Evolutionary conservation across 768 basidiomycete species (phyloP).

Genomic region (Podaxis sp.): DNA sequence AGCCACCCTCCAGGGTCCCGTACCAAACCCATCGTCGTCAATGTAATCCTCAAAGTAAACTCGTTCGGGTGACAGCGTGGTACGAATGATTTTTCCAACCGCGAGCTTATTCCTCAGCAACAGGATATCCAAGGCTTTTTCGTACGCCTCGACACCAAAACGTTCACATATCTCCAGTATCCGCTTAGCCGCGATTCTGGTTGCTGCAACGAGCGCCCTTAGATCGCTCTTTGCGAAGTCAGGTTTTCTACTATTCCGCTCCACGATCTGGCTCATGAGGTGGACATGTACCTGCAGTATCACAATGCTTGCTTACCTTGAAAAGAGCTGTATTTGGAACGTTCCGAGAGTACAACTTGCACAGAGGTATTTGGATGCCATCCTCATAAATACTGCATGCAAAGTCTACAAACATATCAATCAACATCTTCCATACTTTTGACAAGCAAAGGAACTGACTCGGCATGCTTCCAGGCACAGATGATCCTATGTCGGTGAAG

Average conservation of each 20-base stretch:
- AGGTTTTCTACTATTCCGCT: constrained; percentile 28
- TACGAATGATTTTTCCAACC: constrained; percentile 27
- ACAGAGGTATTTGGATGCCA: constrained; percentile 30
- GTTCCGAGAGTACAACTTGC: constrained; percentile 26
- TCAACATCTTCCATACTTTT: background rate
- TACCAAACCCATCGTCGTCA: constrained; percentile 30
- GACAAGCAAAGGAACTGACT: constrained; percentile 4
- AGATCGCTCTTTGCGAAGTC: constrained; percentile 29
- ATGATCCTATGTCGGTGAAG: constrained; percentile 27
- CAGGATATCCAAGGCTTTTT: constrained; percentile 26
- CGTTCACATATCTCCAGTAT: constrained; percentile 26
- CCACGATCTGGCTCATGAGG: constrained; percentile 12
- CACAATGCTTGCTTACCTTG: constrained; percentile 16
- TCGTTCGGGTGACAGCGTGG: constrained; percentile 23
- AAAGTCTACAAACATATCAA: constrained; percentile 9
- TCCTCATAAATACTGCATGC: constrained; percentile 27
- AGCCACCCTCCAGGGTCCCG: constrained; percentile 26
- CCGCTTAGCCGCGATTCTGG: constrained; percentile 25
- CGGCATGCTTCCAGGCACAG: constrained; percentile 24
- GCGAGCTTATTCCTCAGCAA: constrained; percentile 27
- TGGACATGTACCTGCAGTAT: too few species aligned
- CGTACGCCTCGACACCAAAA: constrained; percentile 26
- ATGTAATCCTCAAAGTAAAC: constrained; percentile 29
- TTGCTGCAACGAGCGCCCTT: constrained; percentile 29
- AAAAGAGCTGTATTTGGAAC: constrained; percentile 26